Evolutionary conservation across 352 stramenopile species (phyloP).

Genomic region (Phytopythium vexans): DNA sequence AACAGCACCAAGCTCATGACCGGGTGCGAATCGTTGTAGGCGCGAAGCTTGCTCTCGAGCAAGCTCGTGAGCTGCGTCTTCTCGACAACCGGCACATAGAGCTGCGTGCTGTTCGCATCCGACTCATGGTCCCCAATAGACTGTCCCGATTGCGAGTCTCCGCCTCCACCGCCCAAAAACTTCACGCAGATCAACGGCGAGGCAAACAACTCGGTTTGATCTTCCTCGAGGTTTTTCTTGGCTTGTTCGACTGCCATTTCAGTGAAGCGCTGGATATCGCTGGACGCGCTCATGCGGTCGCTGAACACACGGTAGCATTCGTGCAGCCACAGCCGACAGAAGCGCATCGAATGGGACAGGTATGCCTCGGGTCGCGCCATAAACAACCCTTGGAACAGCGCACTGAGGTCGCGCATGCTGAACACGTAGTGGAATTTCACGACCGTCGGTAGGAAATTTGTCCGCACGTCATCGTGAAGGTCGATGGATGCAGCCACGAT

Average conservation of each 20-base stretch:
- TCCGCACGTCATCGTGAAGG: slow-evolving; percentile 66
- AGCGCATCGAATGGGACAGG: slow-evolving; percentile 48
- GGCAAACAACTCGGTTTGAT: slow-evolving; percentile 68
- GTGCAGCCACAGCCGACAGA: slow-evolving; percentile 89
- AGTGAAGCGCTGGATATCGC: slow-evolving; percentile 75
- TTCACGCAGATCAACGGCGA: slow-evolving; percentile 68
- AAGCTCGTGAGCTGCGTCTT: slow-evolving; percentile 45
- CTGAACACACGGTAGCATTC: slow-evolving; percentile 91
- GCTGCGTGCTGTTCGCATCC: slow-evolving; percentile 13
- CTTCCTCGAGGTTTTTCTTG: slow-evolving; percentile 87
- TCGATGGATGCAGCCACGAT: slow-evolving; percentile 84
- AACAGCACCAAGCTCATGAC: slow-evolving; percentile 93
- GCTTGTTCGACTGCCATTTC: slow-evolving; percentile 83
- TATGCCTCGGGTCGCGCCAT: slow-evolving; percentile 61
- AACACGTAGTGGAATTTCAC: slow-evolving; percentile 94
- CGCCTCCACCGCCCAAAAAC: slow-evolving; percentile 32
- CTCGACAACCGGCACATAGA: slow-evolving; percentile 52
- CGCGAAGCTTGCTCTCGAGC: slow-evolving; percentile 60
- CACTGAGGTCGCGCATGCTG: slow-evolving; percentile 87
- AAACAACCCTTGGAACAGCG: slow-evolving; percentile 86
- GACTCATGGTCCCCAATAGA: not conserved
- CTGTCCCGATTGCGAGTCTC: slow-evolving; percentile 5
- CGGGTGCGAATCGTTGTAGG: slow-evolving; percentile 92
- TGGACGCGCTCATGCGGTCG: slow-evolving; percentile 79
- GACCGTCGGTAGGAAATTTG: slow-evolving; percentile 86